These are phyloP conservation scores for Neckera pumila DNA, from an alignment of 225 moss, liverwort and hornwort species.

Conservation along the genomic window DNA sequence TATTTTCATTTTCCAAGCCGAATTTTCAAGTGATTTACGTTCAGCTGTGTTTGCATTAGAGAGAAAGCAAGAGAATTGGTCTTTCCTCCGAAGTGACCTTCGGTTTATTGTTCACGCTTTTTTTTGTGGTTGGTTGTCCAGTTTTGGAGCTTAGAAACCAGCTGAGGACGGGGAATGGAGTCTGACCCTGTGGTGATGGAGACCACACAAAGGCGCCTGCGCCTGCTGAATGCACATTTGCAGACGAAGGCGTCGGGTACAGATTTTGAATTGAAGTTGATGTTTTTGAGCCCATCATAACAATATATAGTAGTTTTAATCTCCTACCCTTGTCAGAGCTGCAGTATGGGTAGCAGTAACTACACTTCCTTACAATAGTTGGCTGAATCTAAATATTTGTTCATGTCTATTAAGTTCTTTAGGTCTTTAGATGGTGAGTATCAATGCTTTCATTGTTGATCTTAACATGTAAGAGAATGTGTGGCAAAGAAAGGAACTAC, in stretches of 20 bases:
- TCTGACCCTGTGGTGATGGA: conserved; percentile 8
- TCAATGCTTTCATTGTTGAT: background rate
- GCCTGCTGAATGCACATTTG: conserved; percentile 26
- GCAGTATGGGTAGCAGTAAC: background rate
- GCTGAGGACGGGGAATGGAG: conserved; percentile 1
- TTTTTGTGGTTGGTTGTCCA: background rate
- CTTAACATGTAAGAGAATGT: background rate
- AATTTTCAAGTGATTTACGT: background rate
- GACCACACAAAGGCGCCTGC: conserved; percentile 19
- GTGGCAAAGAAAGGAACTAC: background rate
- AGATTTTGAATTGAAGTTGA: background rate
- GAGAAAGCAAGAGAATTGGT: background rate
- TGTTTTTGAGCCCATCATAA: background rate
- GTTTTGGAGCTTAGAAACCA: background rate
- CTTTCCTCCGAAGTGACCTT: background rate
- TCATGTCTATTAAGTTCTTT: background rate
- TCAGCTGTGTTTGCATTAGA: background rate
- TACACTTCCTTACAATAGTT: background rate
- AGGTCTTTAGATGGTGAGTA: background rate
- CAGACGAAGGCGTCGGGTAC: conserved; percentile 17
- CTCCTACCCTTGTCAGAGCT: background rate
- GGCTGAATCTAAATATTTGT: background rate
- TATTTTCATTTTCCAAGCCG: background rate
- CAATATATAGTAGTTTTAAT: background rate
- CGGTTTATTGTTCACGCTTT: background rate